phyloP scores from a whole-genome alignment of 805 yeast species.

The Kregervanrija pseudodelftensis region DNA sequence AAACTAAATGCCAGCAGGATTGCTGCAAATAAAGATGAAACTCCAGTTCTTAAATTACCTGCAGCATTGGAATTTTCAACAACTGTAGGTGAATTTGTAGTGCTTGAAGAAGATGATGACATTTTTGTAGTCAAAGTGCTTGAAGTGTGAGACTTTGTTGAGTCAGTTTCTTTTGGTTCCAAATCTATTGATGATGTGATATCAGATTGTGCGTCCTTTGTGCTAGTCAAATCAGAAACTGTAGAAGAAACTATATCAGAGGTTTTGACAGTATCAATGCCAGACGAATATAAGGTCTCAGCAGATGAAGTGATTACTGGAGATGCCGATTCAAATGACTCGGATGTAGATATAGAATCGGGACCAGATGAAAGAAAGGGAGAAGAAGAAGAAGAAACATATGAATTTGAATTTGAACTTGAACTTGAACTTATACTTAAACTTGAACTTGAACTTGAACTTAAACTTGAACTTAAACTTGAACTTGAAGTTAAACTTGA shows the following conservation, averaged over 20 bases:
- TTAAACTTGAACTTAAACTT: not conserved
- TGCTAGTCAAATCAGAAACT: too few relatives aligned
- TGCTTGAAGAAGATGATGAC: not conserved
- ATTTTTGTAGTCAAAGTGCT: not conserved
- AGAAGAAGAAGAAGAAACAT: slow-evolving; percentile 12
- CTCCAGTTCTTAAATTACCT: not conserved
- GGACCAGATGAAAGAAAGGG: slow-evolving; percentile 11
- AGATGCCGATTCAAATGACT: slow-evolving; percentile 3
- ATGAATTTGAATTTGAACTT: slow-evolving; percentile 6
- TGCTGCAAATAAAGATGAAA: slow-evolving; percentile 1
- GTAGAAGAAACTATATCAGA: too few relatives aligned
- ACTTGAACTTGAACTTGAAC: too few relatives aligned
- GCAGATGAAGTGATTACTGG: slow-evolving; percentile 1
- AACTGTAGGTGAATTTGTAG: not conserved
- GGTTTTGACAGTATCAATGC: too few relatives aligned
- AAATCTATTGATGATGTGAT: not conserved
- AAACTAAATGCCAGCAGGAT: not conserved
- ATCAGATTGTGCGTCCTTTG: not conserved
- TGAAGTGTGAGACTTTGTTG: not conserved
- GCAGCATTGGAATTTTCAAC: not conserved
- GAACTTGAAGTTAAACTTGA: not conserved
- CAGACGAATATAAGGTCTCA: not conserved
- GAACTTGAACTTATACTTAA: too few relatives aligned
- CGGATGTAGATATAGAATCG: slow-evolving; percentile 14
- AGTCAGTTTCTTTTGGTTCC: not conserved